Evolutionary conservation across 179 eudicot species (phyloP), one percentile per base, ranked within the genome.

Genomic region (Amaranthus tricolor): DNA sequence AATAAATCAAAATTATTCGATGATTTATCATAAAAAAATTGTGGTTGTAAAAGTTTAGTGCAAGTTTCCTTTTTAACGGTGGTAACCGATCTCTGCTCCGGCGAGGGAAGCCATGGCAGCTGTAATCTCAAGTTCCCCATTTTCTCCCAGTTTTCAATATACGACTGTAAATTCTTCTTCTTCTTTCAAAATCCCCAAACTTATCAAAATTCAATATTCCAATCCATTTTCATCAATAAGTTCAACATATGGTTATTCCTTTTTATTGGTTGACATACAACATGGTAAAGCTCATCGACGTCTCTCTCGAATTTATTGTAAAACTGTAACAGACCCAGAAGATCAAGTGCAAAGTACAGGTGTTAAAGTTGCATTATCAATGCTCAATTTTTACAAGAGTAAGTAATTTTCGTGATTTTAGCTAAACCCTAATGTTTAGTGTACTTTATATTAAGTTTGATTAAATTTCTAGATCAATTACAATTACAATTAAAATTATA

Each of bases 321-420:
- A 53, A 70, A 55, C 43, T 17, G 77, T 80, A 17, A 45, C 74
- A 9, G 75, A 79, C 40, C 60, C 62, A 13, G 80, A 74, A 45
- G 80, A 79, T 0, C 83, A 86, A 69, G 88, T 53, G 40, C 52
- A 82, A 17, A 66, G 68, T 66, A 43, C 76, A 5, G 98, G 98
- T 17, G 98, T 94, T 67, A 82, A 82, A 84, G 89, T 88, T 78
- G 97, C 98, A 0, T 72, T 94, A 68, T 89, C 91, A 55, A 72
- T 94, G 85, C 89, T 92, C 71, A 90, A 74, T 10, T 92, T 92
- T 82, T 94, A 94, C 86, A 94, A 92, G 83, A 81, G 97, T 94
- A 75, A 74, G 97, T 81, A 45, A 43, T 65, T 11, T 6, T 19
- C 14, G 7, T 62, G 7, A 58, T 14, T 9, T 61, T 62, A n/a